Evolutionary conservation across 2,329 filamentous ascomycete species (phyloP), one percentile per base, ranked within the genome.

Genomic region (Penicillium nordicum): DNA sequence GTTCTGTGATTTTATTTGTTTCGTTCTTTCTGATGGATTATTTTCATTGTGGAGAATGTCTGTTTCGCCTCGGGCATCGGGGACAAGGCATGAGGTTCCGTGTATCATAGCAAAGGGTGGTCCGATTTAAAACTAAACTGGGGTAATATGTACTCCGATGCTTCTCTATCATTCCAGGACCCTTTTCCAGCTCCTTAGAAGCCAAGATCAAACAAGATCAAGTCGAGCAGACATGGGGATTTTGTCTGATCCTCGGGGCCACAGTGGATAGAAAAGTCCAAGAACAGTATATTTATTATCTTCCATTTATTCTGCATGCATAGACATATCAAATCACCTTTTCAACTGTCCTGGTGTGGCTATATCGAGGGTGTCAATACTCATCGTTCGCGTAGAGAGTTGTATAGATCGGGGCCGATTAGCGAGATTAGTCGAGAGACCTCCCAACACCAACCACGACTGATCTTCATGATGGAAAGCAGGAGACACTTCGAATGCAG

Each of bases 371-470:
- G 30, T 46, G 18, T 49, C 16, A 37, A 55, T 34, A 37, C 36
- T 32, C 23, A 48, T 7, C 8, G 8, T 44, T 51, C 40, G 36
- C 16, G 29, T 44, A 18, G 14, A 41, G 14, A 5, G 36, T 45
- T 48, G 50, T 60, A 54, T 53, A 57, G 54, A 54, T 56, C 44
- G 44, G 38, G 52, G 18, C 30, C 36, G 46, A 40, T 62, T 59
- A 61, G 60, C 57, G 59, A 61, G 54, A 53, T 21, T n/a, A 40
- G 38, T 38, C 44, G 51, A 29, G 18, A 14, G 18, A 14, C n/a
- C 21, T 12, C 27, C 10, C 23, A 52, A 52, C 36, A 49, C 41
- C 29, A 41, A 42, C 38, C 25, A 30, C 53, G 37, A 29, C 21
- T 55, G 59, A 61, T 61, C 59, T 57, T 49, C 36, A 41, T 11